Percentiles rank a stretch among this genome's conserved stretches.
phyloP scores from a whole-genome alignment of 129 eudicot species.

The sunflower (Helianthus annuus) region DNA sequence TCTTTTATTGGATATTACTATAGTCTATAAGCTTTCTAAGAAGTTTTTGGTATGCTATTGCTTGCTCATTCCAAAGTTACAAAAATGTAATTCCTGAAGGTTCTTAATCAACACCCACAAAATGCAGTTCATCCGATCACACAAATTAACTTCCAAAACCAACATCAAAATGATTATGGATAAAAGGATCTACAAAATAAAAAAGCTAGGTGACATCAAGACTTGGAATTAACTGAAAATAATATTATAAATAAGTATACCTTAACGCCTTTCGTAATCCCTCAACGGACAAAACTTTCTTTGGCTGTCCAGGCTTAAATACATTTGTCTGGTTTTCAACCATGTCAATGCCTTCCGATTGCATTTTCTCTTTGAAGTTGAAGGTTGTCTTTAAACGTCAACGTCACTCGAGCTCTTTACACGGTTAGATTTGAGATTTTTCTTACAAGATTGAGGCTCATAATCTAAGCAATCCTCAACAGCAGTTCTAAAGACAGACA shows the following conservation, averaged over 20 bases:
- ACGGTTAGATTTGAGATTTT: constrained; percentile 40
- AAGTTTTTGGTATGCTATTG: too few relatives aligned
- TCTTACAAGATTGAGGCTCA: constrained; percentile 50
- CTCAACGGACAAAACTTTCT: constrained; percentile 74
- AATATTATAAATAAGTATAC: constrained; percentile 3
- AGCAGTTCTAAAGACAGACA: constrained; percentile 80
- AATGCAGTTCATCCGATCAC: too few relatives aligned
- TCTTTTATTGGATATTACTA: too few relatives aligned
- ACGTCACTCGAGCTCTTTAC: constrained; percentile 46
- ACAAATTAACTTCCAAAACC: too few relatives aligned
- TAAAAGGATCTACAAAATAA: constrained; percentile 3
- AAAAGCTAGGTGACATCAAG: constrained; percentile 2
- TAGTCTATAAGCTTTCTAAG: too few relatives aligned
- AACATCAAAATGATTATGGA: neutral
- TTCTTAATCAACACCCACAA: too few relatives aligned
- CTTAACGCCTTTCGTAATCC: constrained; percentile 77
- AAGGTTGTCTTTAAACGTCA: constrained; percentile 72
- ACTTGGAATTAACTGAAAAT: neutral
- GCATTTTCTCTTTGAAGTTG: constrained; percentile 40
- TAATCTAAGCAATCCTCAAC: constrained; percentile 91
- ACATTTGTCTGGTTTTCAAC: constrained; percentile 58
- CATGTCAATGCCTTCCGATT: constrained; percentile 68
- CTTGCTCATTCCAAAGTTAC: too few relatives aligned
- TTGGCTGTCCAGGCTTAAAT: constrained; percentile 51
- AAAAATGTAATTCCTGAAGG: too few relatives aligned